Evolutionary conservation across 129 eudicot species (phyloP), one percentile per base, ranked within the genome.

Genomic region (Flaveria bidentis): DNA sequence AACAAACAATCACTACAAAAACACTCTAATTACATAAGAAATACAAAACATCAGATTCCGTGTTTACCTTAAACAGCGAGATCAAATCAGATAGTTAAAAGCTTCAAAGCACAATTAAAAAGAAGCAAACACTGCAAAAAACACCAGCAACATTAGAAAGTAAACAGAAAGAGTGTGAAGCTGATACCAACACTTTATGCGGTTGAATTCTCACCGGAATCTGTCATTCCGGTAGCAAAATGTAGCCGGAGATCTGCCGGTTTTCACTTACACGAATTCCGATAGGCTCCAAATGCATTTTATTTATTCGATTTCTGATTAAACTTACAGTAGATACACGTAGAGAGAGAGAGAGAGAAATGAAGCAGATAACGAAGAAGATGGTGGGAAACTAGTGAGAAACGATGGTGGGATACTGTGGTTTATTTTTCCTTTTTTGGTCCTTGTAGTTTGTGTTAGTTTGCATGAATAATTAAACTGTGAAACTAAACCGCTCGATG

Each of bases 1-100:
- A 36, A 36, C n/a, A 8, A 60, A 16, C n/a, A 8, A 25, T 57
- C 46, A 23, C 46, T 69, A 28, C 12, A 69, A 76, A 74, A 76
- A 83, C 45, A 76, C 85, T 70, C 82, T 47, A 5, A 42, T 55
- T 55, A 55, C 16, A 58, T 4, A 25, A 44, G 46, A 56, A 66
- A 41, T 46, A 76, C 22, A 76, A 60, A 76, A 73, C 73, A 81
- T 80, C 77, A 60, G 88, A 86, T 77, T 82, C 77, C 25, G 41
- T 75, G 72, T 71, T 71, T 80, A 85, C 87, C 89, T 81, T 36
- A 75, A 23, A 86, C 80, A 55, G 86, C 73, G 87, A 85, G 90
- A 87, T 87, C 92, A 72, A 80, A 78, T 66, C 71, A 67, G 71
- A 51, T 42, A 0, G 61, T 66, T 80, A 71, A 86, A 81, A 72